These are phyloP conservation scores for Hordeum pubiflorum DNA, from an alignment of 202 grass and related monocot species.

Conservation along the genomic window DNA sequence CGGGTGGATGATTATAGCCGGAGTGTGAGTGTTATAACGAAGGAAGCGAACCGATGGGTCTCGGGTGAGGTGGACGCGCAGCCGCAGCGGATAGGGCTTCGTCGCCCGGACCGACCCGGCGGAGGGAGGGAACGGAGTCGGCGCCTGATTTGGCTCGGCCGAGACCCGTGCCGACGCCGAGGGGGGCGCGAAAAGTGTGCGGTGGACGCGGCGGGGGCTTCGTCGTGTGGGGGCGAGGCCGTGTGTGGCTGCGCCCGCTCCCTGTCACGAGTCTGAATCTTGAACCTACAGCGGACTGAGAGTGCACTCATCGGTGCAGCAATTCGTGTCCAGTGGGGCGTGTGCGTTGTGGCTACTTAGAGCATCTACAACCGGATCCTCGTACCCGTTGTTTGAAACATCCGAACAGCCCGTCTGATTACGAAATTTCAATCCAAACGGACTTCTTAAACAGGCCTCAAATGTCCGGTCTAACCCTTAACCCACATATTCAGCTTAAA, in stretches of 20 bases:
- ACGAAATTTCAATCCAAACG: no score
- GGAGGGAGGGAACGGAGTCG: not conserved
- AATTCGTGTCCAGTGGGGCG: no score
- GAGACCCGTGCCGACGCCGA: not conserved
- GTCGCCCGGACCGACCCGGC: not conserved
- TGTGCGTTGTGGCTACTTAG: no score
- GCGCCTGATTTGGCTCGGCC: not conserved
- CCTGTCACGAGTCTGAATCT: no score
- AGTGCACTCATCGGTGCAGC: no score
- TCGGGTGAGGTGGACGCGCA: not conserved
- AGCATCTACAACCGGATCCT: no score
- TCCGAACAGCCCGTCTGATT: no score
- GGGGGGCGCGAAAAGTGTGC: constrained; percentile 1
- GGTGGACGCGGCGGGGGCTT: not conserved
- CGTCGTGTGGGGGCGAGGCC: not conserved
- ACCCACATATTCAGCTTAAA: no score
- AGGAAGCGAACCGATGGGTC: not conserved
- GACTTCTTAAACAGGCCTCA: no score
- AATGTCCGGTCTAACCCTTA: no score
- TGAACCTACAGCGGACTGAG: no score
- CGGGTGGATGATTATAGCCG: constrained; percentile 15
- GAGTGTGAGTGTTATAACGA: constrained; percentile 23
- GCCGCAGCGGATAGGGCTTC: constrained; percentile 26
- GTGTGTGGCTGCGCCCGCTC: constrained; percentile 8
- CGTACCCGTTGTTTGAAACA: no score